Percentiles rank a stretch among this genome's conserved stretches.
Evolutionary conservation across 2,329 filamentous ascomycete genomes (phyloP).

Genomic region (Xylariaceae sp.): DNA sequence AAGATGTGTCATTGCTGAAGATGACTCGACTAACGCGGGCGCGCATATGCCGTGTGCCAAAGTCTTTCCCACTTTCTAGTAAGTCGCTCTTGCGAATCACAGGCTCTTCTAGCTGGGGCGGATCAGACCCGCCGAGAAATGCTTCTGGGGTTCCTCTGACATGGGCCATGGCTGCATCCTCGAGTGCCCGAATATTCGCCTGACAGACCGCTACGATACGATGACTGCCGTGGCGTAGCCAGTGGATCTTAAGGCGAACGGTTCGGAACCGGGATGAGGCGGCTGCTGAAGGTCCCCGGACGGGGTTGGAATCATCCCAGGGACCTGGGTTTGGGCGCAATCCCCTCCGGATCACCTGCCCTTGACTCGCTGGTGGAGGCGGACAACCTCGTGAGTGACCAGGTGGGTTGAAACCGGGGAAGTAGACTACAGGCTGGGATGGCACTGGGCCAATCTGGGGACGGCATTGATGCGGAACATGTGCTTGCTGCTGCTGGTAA

Average conservation of each 20-base stretch:
- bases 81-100: neutral
- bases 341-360: neutral
- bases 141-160: conserved; percentile 8
- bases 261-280: conserved; percentile 17
- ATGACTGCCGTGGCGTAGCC: conserved; percentile 24
- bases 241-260: conserved; percentile 27
- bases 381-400: neutral
- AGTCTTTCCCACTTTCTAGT: neutral
- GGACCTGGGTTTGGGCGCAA: too few species aligned
- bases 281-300: conserved; percentile 3
- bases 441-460: conserved; percentile 5
- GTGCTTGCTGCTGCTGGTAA: neutral
- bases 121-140: conserved; percentile 2
- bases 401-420: neutral
- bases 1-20: conserved; percentile 15
- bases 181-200: conserved; percentile 24
- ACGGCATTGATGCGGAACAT: conserved; percentile 1
- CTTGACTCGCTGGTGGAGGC: neutral
- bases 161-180: conserved; percentile 22
- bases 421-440: neutral
- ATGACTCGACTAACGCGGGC: neutral
- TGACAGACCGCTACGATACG: conserved; percentile 23
- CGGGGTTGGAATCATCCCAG: conserved; percentile 1
- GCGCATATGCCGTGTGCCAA: neutral
- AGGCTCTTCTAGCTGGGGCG: neutral